Base-by-base conservation (phyloP, 106 monocot genomes). In the Amphibolis antarctica region DNA sequence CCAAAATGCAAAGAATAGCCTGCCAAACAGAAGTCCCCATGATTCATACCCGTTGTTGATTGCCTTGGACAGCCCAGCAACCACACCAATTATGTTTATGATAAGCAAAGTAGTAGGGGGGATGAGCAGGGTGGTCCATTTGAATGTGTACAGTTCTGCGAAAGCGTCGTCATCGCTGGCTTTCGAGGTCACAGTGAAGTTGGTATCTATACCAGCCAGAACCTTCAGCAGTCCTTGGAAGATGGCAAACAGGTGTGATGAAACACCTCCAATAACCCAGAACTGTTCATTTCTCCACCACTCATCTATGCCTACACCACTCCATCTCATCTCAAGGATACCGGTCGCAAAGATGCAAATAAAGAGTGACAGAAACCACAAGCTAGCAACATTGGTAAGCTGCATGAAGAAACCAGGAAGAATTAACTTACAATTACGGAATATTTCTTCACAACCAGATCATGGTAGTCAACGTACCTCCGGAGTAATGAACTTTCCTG, bases 41-140 rank as follows among this genome's bases (percentile, higher is more conserved):
- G 85, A 85, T 52, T 85, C 85, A 28, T 85, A 85, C 30, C 85
- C 85, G 28, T 85, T 85, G 81, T 85, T 85, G 20, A 85, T 78
- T 44, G 81, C 81, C 63, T 85, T 78, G 0, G 85, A 78, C 9
- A 85, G 36, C 1, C 85, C 85, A 13, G 85, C 81, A n/a, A 85
- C 81, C 23, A 85, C 85, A n/a, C 85, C 85, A 25, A 85, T 78
- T 12, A 85, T 31, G 66, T 85, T 85, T 27, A 85, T 9, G 50
- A 85, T 62, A 13, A 85, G 85, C 57, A 85, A 36, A 1, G 85
- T 85, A 1, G 85, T 85, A 25, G 85, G 85, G 6, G 81, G 85
- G 46, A 85, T 78, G 10, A 85, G 78, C 66, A 85, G 31, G 12
- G 85, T 78, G 20, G 85, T 81, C 85, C 85, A 85, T 43, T 85